These are phyloP conservation scores for Elsinoe perseae DNA, from an alignment of 2,329 filamentous ascomycete genomes.

Conservation along the genomic window DNA sequence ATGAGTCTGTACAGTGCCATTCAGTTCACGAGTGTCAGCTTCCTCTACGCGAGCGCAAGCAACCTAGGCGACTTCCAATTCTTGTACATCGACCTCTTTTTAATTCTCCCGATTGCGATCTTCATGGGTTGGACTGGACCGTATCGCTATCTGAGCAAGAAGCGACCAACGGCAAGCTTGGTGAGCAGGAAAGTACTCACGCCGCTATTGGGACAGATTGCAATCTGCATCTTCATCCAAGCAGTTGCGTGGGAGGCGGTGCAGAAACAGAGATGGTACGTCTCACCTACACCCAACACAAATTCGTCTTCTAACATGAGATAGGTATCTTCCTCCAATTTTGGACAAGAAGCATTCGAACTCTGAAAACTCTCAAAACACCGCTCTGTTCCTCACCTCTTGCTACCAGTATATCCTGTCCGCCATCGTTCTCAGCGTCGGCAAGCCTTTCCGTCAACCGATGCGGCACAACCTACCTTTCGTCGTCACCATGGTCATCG, in stretches of 20 bases:
- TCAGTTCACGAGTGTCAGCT: conserved; percentile 94
- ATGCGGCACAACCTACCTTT: conserved; percentile 80
- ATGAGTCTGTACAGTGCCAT: conserved; percentile 99
- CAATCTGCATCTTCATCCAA: conserved; percentile 71
- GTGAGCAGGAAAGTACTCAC: conserved; percentile 88
- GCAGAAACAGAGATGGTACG: conserved; percentile 68
- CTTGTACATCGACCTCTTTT: conserved; percentile 83
- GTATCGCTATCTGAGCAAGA: conserved; percentile 65
- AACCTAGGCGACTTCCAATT: conserved; percentile 98
- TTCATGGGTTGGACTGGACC: conserved; percentile 98
- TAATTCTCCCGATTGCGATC: conserved; percentile 92
- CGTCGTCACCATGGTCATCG: conserved; percentile 62
- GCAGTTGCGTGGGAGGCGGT: conserved; percentile 66
- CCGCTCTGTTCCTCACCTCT: conserved; percentile 76
- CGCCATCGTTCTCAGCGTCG: conserved; percentile 83
- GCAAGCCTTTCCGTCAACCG: conserved; percentile 75
- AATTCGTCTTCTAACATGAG: background rate
- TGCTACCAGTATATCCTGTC: conserved; percentile 94
- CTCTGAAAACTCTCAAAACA: conserved; percentile 88
- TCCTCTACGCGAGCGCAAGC: conserved; percentile 85
- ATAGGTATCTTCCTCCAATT: conserved; percentile 68
- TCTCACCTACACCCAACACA: conserved; percentile 10
- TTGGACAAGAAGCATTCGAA: conserved; percentile 73
- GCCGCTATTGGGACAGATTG: conserved; percentile 81
- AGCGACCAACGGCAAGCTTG: conserved; percentile 83